Base-by-base conservation (phyloP, 2,329 filamentous ascomycete genomes). In the Epichloe brachyelytri region DNA sequence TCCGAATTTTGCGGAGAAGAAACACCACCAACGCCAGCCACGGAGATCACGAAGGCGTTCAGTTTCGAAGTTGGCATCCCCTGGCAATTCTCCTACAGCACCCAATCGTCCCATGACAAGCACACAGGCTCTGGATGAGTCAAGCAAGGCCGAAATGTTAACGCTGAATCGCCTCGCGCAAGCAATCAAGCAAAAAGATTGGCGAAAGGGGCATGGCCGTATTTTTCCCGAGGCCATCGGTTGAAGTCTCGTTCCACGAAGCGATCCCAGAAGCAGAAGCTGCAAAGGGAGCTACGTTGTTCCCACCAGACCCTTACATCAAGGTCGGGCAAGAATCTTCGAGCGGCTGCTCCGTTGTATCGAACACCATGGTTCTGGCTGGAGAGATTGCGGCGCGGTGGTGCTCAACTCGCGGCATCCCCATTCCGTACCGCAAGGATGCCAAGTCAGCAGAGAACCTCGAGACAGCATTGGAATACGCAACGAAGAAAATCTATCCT, bases 331-430 rank as follows among this genome's bases (percentile, higher is more conserved):
- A 61, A 36, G 62, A 63, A 17, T 45, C 56, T 2, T 67, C 63
- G 8, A 63, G 54, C 5, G 63, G 60, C 30, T 63, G 62, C 43
- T 63, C 64, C 0, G 57, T 70, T 4, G 69, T 71, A 11, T 57
- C 63, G 46, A 68, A 63, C 45, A 61, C 64, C 39, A 86, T 85
- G 82, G 70, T 78, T 38, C 68, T 83, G 4, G 81, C 79, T 12
- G 79, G 79, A 50, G 73, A 83, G 58, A 67, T 82, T 26, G 79
- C 77, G 38, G 81, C 80, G 19, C 69, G 68, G 33, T 86, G 79
- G 78, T 83, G 79, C 59, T 60, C 70, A 45, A 71, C 73, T 20
- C 75, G 80, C 47, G 66, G 69, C 19, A 76, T 86, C 48, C 75
- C 80, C 37, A 70, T 80, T 30, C 78, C 80, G 7, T 85, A 77